Evolutionary conservation across 345 rosid genomes (phyloP).

Genomic region (Linum usitatissimum): DNA sequence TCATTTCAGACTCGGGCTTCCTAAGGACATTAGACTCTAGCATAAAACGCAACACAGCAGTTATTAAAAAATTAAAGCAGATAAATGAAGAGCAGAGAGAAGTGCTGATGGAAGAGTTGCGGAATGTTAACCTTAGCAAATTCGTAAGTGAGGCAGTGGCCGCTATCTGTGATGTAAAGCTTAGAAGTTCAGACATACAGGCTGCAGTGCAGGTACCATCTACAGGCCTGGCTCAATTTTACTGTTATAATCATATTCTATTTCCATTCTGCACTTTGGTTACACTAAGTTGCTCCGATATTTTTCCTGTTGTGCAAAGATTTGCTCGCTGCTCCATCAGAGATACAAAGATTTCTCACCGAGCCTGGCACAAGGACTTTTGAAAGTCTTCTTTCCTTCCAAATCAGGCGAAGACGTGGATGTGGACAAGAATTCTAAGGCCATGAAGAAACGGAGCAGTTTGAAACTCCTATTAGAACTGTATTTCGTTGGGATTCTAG

Average conservation of each 20-base stretch:
- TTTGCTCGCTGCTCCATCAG: slow-evolving; percentile 97
- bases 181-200: slow-evolving; percentile 78
- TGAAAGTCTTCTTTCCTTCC: slow-evolving; percentile 87
- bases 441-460: slow-evolving; percentile 94
- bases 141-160: slow-evolving; percentile 94
- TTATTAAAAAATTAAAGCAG: slow-evolving; percentile 83
- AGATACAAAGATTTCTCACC: slow-evolving; percentile 93
- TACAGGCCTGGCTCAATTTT: slow-evolving; percentile 6
- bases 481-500: slow-evolving; percentile 84
- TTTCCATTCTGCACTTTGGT: not conserved
- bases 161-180: slow-evolving; percentile 94
- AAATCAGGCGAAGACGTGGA: slow-evolving; percentile 85
- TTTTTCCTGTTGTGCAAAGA: slow-evolving; percentile 33
- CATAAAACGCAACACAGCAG: slow-evolving; percentile 89
- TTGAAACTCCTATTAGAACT: slow-evolving; percentile 88
- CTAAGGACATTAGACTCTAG: slow-evolving; percentile 92
- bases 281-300: slow-evolving; percentile 11
- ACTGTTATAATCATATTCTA: not conserved
- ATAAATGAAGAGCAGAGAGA: slow-evolving; percentile 87
- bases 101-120: slow-evolving; percentile 81
- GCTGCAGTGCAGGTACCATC: slow-evolving; percentile 80
- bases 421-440: slow-evolving; percentile 69
- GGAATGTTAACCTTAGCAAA: slow-evolving; percentile 75
- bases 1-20: slow-evolving; percentile 57
- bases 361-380: slow-evolving; percentile 69